Evolutionary conservation across 2,329 filamentous ascomycete species (phyloP).

Genomic region (Hortaea werneckii): DNA sequence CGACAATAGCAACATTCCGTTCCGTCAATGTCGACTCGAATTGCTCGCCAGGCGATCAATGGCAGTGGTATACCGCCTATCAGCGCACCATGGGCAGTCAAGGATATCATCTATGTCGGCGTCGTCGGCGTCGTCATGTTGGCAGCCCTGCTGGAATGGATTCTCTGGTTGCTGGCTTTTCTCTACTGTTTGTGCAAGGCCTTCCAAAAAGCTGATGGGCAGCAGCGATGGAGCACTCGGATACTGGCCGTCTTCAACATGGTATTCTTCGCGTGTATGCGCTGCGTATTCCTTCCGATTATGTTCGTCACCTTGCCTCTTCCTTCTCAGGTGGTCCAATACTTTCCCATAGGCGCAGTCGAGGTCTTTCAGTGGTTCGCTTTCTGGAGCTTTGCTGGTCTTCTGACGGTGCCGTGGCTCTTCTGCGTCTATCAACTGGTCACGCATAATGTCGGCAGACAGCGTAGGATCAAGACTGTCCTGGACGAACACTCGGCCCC

Average conservation of each 20-base stretch:
- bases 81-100: slow-evolving; percentile 15
- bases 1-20: not conserved
- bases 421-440: slow-evolving; percentile 88
- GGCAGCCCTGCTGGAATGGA: slow-evolving; percentile 82
- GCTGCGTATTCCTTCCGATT: slow-evolving; percentile 84
- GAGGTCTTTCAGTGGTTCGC: slow-evolving; percentile 80
- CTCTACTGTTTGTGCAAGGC: slow-evolving; percentile 84
- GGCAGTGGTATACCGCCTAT: not conserved
- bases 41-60: not conserved
- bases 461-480: slow-evolving; percentile 70
- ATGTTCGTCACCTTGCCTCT: slow-evolving; percentile 90
- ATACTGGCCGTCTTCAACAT: slow-evolving; percentile 68
- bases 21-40: not conserved
- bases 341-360: slow-evolving; percentile 63
- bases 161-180: slow-evolving; percentile 90
- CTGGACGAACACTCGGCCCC: slow-evolving; percentile 79
- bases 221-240: slow-evolving; percentile 62
- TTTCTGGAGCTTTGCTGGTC: slow-evolving; percentile 81
- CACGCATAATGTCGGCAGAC: slow-evolving; percentile 73
- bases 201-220: slow-evolving; percentile 59
- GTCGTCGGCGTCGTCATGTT: slow-evolving; percentile 75
- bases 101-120: slow-evolving; percentile 71
- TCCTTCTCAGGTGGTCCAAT: slow-evolving; percentile 57
- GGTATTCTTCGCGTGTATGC: slow-evolving; percentile 60
- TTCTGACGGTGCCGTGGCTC: slow-evolving; percentile 82